A percentile compares a stretch with the other conserved stretches of the same genome.
phyloP scores from a whole-genome alignment of 345 rosid species.

The Cochlearia excelsa region DNA sequence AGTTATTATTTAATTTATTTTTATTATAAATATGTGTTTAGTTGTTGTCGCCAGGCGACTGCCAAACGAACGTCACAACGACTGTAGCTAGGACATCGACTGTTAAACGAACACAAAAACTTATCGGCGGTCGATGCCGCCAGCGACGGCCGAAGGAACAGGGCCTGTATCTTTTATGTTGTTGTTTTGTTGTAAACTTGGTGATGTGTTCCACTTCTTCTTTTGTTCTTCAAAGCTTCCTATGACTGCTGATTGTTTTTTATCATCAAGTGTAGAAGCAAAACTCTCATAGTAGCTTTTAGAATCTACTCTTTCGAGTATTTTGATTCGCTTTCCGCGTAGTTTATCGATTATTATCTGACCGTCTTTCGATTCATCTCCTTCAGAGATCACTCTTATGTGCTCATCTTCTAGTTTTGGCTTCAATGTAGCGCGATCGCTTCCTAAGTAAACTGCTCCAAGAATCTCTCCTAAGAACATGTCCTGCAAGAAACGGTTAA shows the following conservation, averaged over 20 bases:
- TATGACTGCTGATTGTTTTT: conserved; percentile 62
- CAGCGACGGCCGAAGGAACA: too few relatives aligned
- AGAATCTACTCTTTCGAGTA: conserved; percentile 48
- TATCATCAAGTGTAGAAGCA: conserved; percentile 43
- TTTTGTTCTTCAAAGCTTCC: conserved; percentile 75
- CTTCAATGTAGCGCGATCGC: conserved; percentile 41
- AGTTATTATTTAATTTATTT: too few relatives aligned
- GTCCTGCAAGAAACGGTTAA: conserved; percentile 44
- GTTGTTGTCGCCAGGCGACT: too few relatives aligned
- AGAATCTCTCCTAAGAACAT: conserved; percentile 77
- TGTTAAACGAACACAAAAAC: too few relatives aligned
- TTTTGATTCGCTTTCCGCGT: conserved; percentile 43
- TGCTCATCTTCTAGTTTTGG: conserved; percentile 38
- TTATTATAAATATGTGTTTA: too few relatives aligned
- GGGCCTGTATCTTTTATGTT: background rate
- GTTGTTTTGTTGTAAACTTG: too few relatives aligned
- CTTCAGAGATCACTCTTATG: conserved; percentile 53
- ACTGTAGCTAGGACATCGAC: too few relatives aligned
- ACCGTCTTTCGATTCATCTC: conserved; percentile 60
- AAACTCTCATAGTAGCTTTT: conserved; percentile 43
- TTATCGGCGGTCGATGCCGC: too few relatives aligned
- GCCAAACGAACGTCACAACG: too few relatives aligned
- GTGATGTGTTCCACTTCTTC: conserved; percentile 50
- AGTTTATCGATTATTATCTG: conserved; percentile 38
- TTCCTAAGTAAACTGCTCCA: conserved; percentile 64